Evolutionary conservation across 495 filamentous ascomycete species (phyloP).

Genomic region (Patellaria atrata): DNA sequence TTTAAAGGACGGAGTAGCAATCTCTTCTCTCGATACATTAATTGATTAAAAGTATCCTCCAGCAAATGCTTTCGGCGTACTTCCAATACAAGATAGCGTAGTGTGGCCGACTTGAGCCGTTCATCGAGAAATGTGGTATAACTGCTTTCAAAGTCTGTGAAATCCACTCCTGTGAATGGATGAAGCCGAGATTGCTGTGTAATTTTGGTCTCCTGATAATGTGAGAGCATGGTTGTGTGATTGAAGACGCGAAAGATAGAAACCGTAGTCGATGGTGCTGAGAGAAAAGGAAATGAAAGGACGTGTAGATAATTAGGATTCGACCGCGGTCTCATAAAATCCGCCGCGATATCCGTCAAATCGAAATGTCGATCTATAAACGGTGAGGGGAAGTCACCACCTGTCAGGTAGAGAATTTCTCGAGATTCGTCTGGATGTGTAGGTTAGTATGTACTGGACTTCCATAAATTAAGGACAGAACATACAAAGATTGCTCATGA

Average conservation of each 20-base stretch:
- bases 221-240: conserved; percentile 62
- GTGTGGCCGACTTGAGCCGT: conserved; percentile 46
- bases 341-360: conserved; percentile 54
- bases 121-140: conserved; percentile 32
- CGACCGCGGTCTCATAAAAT: conserved; percentile 47
- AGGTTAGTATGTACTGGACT: conserved; percentile 2
- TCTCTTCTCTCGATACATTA: conserved; percentile 71
- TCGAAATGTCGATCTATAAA: conserved; percentile 69
- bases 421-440: conserved; percentile 39
- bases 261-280: conserved; percentile 54
- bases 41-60: conserved; percentile 66
- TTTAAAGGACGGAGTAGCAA: conserved; percentile 78
- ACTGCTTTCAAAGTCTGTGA: conserved; percentile 31
- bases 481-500: conserved; percentile 62
- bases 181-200: too few species aligned
- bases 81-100: conserved; percentile 61
- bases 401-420: conserved; percentile 45
- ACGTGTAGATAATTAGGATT: conserved; percentile 58
- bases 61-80: conserved; percentile 59
- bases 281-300: conserved; percentile 69
- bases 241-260: conserved; percentile 86
- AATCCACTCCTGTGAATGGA: conserved; percentile 35
- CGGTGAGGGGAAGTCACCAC: conserved; percentile 56
- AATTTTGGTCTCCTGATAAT: conserved; percentile 56
- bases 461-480: conserved; percentile 5